A percentile compares a stretch with the other conserved stretches of the same genome.
Conservation (phyloP, 2,329 filamentous ascomycete genomes). For the Fusarium dimerum region DNA sequence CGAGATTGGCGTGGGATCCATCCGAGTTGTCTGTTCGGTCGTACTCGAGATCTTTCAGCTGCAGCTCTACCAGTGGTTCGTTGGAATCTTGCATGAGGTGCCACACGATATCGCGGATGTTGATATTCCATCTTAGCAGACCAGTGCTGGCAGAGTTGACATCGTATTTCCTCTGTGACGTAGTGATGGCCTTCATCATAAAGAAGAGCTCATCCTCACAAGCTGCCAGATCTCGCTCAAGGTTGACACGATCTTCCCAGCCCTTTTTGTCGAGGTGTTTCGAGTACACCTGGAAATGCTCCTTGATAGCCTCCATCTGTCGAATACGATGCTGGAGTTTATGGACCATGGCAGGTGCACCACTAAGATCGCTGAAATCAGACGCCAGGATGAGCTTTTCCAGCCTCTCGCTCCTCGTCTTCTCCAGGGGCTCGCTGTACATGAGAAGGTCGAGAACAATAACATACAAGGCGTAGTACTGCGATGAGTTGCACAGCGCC, state of each 20-base stretch:
- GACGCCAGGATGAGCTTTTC: conserved; percentile 99
- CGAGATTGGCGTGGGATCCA: conserved; percentile 89
- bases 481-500: conserved; percentile 93
- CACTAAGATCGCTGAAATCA: conserved; percentile 95
- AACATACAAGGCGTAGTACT: conserved; percentile 98
- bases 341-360: conserved; percentile 89
- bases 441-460: conserved; percentile 95
- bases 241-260: conserved; percentile 85
- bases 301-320: conserved; percentile 94
- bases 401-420: conserved; percentile 90
- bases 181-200: conserved; percentile 99
- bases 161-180: conserved; percentile 87
- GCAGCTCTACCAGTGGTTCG: conserved; percentile 88
- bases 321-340: conserved; percentile 89
- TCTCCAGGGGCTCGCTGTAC: conserved; percentile 94
- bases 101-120: conserved; percentile 96
- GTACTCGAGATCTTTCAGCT: conserved; percentile 87
- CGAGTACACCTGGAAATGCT: conserved; percentile 90
- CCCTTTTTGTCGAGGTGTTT: conserved; percentile 83
- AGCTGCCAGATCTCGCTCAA: conserved; percentile 84
- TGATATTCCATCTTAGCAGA: conserved; percentile 86
- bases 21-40: conserved; percentile 96
- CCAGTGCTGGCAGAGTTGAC: conserved; percentile 70
- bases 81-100: conserved; percentile 87
- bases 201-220: conserved; percentile 99